Evolutionary conservation across 805 yeast genomes (phyloP), one percentile per base, ranked within the genome.

Genomic region (Jamesozyma jinghongensis): DNA sequence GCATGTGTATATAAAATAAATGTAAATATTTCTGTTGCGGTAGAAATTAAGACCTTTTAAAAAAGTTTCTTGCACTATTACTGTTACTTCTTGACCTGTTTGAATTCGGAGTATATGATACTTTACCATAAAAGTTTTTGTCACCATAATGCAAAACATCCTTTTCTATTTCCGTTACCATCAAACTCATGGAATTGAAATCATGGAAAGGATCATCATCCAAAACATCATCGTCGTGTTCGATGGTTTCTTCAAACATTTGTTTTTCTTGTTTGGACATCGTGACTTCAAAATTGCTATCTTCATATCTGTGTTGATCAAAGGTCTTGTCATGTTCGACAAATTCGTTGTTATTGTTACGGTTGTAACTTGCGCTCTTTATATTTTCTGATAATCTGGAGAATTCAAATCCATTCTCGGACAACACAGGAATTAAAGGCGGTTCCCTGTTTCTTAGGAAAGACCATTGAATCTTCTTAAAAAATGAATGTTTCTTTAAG

Each of bases 391-490:
- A 55, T 19, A 60, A 41, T 45, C 63, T 65, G 31, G 70, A 62
- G 41, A 76, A 73, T 40, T 77, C 81, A 18, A 70, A 59, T n/a
- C 70, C 76, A 48, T 67, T 59, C 36, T 70, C 68, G 10, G 75
- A 69, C 34, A 86, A 70, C 0, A 82, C 82, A 0, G 99, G 99
- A 14, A 92, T 80, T 79, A 92, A 80, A 13, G 99, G 99, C 1
- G 99, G 97, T 43, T 82, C 81, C 57, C 82, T 92, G 61, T 92
- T 85, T 52, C 98, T 74, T 42, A 92, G 67, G 44, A 92, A 69
- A 0, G 98, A 97, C 99, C 99, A 92, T 59, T 87, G 95, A 1
- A 85, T 79, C 51, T 70, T 82, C 57, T 87, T 90, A 71, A 92
- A 92, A 52, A 88, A 94, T 0, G 85, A 79, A 60, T 94, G 98